A percentile compares a stretch with the other conserved stretches of the same genome.
Evolutionary conservation across 2,329 filamentous ascomycete species (phyloP).

Genomic region (Epichloe hybrida): DNA sequence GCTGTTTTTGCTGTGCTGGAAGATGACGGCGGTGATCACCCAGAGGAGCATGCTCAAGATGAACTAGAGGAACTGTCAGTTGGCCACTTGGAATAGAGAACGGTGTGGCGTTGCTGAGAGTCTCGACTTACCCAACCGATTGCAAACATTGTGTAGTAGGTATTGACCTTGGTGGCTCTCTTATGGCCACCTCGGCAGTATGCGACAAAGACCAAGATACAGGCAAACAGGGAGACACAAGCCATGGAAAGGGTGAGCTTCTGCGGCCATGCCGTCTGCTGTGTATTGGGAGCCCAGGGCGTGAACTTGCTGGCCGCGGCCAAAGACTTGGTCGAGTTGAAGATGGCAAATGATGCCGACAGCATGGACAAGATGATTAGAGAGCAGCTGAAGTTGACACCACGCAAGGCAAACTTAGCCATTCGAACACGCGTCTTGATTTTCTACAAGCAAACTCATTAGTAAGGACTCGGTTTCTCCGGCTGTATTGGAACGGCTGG

Average conservation of each 20-base stretch:
- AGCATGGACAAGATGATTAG: slow-evolving; percentile 89
- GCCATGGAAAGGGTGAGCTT: slow-evolving; percentile 68
- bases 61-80: slow-evolving; percentile 36
- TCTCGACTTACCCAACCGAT: slow-evolving; percentile 50
- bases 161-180: slow-evolving; percentile 79
- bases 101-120: no score
- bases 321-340: slow-evolving; percentile 71
- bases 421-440: slow-evolving; percentile 82
- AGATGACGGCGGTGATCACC: slow-evolving; percentile 70
- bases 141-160: slow-evolving; percentile 92
- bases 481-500: slow-evolving; percentile 2
- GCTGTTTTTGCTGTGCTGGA: slow-evolving; percentile 65
- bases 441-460: slow-evolving; percentile 45
- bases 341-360: slow-evolving; percentile 77
- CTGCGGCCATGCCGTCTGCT: slow-evolving; percentile 64
- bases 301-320: slow-evolving; percentile 68
- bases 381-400: slow-evolving; percentile 93
- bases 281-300: slow-evolving; percentile 68
- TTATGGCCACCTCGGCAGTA: slow-evolving; percentile 83
- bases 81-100: no score
- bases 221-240: slow-evolving; percentile 67
- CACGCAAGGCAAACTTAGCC: slow-evolving; percentile 88
- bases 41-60: slow-evolving; percentile 87
- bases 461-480: neutral
- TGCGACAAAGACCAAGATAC: slow-evolving; percentile 64